Base-by-base conservation (phyloP, 2,329 filamentous ascomycete genomes). In the Diaporthe citriasiana region DNA sequence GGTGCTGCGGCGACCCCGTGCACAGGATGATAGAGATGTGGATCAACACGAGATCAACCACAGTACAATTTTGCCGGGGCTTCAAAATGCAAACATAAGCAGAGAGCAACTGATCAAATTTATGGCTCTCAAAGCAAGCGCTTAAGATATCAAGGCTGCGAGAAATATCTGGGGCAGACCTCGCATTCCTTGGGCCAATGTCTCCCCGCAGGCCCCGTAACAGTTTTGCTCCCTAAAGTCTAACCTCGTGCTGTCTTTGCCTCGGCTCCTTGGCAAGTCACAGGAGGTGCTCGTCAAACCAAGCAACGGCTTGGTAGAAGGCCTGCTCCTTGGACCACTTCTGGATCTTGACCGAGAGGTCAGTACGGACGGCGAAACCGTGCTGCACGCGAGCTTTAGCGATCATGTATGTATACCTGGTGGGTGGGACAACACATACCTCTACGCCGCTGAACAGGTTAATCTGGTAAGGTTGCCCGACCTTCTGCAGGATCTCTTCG, bases 281-380 rank as follows among this genome's bases (percentile, higher is more conserved):
- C 63, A 80, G 25, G 75, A 93, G 81, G 81, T 89, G 86, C 82
- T 91, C 86, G 77, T 93, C 88, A 78, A 97, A 95, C 94, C 94
- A 97, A 70, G 86, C 82, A 69, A 95, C 87, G 47, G 94, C 94
- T 86, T 97, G 94, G 76, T 87, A 79, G 81, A 97, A 97, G 7
- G 94, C 94, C 83, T 93, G 90, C 84, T 97, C 93, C 88, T 94
- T 95, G 50, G 93, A 92, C 78, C 89, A 96, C 81, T 89, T 91
- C 79, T 89, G 82, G 59, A 85, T 76, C 81, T 87, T 88, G 76
- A 91, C 87, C 75, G 79, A 87, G 42, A 88, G 74, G 80, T 97
- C 93, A 38, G 87, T 87, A 72, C 94, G 89, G 2, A 95, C 91
- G 12, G 91, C 87, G 79, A 97, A 97, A 0, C 94, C 94, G 82